Evolutionary conservation across 2,329 filamentous ascomycete genomes (phyloP), one percentile per base, ranked within the genome.

Genomic region (Pyrenophora seminiperda): DNA sequence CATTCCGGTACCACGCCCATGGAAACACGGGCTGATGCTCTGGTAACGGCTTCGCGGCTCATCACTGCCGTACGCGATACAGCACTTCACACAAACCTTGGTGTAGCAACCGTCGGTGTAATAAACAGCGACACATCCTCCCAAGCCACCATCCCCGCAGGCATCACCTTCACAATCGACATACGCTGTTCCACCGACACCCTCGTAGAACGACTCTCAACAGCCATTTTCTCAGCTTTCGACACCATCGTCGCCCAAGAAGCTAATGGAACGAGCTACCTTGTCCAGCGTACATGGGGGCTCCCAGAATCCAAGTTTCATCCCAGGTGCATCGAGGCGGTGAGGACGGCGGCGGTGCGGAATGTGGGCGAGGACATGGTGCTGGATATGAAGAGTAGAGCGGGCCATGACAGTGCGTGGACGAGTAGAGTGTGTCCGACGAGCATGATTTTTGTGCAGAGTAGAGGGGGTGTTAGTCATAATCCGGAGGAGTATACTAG

Each of bases 1-100:
- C 73, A 77, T 43, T 71, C 73, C 2, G 88, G 88, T 0, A 90
- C 88, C 0, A 91, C 88, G 0, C 84, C 83, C 9, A 84, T 89
- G 54, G 67, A 75, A 19, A 79, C 82, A 50, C 81, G 88, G 9
- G 80, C 82, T 2, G 62, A 68, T 46, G 66, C 65, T 2, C 38
- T 70, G 2, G 65, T 68, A 3, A 66, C 65, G 4, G 59, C 65
- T 7, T 63, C 63, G 1, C 57, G 63, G 0, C 52, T 70, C 17
- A 65, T 68, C 14, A 56, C 59, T 6, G 54, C 61, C 3, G 62
- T 68, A 4, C 59, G 62, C 2, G 62, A 70, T 20, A 56, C 58
- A 1, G 66, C 65, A 3, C 20, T 58, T 3, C 37, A 52, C 3
- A 63, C 50, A 1, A 51, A 47, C 5, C 49, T 65, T 2, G 66